Percentiles rank a stretch among this genome's conserved stretches.
Evolutionary conservation across 768 basidiomycete species (phyloP).

Genomic region (Coprinopsis marcescibilis): DNA sequence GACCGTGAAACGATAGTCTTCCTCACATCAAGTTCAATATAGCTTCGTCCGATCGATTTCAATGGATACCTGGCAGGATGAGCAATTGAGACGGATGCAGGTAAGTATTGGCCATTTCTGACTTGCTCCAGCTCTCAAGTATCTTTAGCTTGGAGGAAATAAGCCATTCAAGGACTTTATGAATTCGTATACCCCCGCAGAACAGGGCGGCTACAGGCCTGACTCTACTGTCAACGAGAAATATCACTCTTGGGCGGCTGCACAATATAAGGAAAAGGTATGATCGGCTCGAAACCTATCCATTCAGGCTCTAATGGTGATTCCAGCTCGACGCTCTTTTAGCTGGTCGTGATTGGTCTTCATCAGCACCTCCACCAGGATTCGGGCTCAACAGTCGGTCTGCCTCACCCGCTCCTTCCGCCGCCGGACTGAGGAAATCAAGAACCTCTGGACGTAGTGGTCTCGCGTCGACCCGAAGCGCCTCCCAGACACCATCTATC

Average conservation of each 20-base stretch:
- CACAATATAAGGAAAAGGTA: conserved; percentile 94
- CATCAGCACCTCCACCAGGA: conserved; percentile 60
- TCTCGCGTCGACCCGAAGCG: conserved; percentile 38
- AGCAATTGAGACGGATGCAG: conserved; percentile 88
- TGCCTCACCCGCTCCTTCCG: conserved; percentile 56
- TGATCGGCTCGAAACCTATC: conserved; percentile 14
- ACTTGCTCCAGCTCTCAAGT: conserved; percentile 7
- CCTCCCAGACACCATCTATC: conserved; percentile 49
- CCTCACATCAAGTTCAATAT: conserved; percentile 21
- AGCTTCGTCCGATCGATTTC: conserved; percentile 91
- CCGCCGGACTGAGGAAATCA: conserved; percentile 82
- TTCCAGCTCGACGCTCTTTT: conserved; percentile 70
- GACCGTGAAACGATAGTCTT: conserved; percentile 11
- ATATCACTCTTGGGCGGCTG: conserved; percentile 91
- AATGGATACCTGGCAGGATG: conserved; percentile 95
- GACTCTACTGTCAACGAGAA: conserved; percentile 62
- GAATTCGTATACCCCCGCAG: conserved; percentile 60
- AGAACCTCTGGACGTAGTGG: conserved; percentile 59
- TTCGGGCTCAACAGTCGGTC: conserved; percentile 31
- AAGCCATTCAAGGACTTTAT: conserved; percentile 76
- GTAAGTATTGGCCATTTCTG: conserved; percentile 32
- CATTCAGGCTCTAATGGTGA: conserved; percentile 16
- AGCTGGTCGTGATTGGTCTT: conserved; percentile 74
- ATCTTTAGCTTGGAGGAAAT: conserved; percentile 78
- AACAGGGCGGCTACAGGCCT: conserved; percentile 65